A percentile compares a stretch with the other conserved stretches of the same genome.
These are phyloP conservation scores for Aspergillus ruber DNA, from an alignment of 2,329 filamentous ascomycete genomes.

Conservation along the genomic window DNA sequence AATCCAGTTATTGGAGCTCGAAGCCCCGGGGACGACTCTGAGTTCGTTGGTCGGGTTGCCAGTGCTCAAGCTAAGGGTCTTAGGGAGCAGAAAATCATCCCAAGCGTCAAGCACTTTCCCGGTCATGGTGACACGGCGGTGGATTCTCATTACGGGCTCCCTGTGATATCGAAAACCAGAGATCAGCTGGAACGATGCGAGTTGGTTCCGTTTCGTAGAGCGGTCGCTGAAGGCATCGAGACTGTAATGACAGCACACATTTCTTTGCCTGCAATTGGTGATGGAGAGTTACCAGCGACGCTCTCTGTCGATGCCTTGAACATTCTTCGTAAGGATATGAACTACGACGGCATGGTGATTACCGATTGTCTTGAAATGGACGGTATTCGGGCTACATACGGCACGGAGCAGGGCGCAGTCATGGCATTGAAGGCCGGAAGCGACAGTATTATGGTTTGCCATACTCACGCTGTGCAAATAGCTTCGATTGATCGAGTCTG, in stretches of 20 bases:
- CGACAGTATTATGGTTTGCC: slow-evolving; percentile 43
- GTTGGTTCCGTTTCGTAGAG: slow-evolving; percentile 39
- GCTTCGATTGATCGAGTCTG: slow-evolving; percentile 35
- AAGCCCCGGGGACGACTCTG: slow-evolving; percentile 38
- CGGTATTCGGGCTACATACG: slow-evolving; percentile 35
- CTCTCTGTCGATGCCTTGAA: slow-evolving; percentile 31
- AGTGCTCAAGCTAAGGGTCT: slow-evolving; percentile 34
- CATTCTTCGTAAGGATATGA: slow-evolving; percentile 37
- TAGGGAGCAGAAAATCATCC: slow-evolving; percentile 32
- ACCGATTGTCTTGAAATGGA: slow-evolving; percentile 44
- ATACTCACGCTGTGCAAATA: slow-evolving; percentile 37
- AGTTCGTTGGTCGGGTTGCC: slow-evolving; percentile 37
- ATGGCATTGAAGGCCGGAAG: slow-evolving; percentile 39
- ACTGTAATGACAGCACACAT: slow-evolving; percentile 43
- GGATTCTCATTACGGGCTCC: slow-evolving; percentile 40
- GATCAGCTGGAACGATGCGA: slow-evolving; percentile 36
- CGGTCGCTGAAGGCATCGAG: slow-evolving; percentile 36
- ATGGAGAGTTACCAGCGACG: slow-evolving; percentile 33
- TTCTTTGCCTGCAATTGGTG: slow-evolving; percentile 31
- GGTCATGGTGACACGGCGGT: slow-evolving; percentile 41
- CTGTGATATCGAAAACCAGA: slow-evolving; percentile 32
- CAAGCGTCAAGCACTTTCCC: slow-evolving; percentile 43
- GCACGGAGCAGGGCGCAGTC: slow-evolving; percentile 36
- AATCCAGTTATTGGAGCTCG: slow-evolving; percentile 41
- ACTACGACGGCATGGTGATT: slow-evolving; percentile 39